A percentile compares a stretch with the other conserved stretches of the same genome.
Evolutionary conservation across 2,329 filamentous ascomycete genomes (phyloP).

Genomic region (Cercospora janseana): DNA sequence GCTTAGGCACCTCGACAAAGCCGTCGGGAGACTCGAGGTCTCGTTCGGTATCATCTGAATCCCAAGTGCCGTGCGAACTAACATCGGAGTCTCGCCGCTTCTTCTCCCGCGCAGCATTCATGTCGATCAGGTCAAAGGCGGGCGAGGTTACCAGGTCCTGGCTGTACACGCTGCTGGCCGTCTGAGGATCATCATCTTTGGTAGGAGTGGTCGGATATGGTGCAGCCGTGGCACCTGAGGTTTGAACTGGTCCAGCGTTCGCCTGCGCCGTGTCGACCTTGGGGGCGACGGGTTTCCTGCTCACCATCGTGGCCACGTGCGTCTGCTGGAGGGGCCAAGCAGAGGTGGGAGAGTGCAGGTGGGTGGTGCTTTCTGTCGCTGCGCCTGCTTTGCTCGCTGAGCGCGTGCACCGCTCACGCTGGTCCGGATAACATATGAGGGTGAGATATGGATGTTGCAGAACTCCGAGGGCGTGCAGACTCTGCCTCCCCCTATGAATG

Average conservation of each 20-base stretch:
- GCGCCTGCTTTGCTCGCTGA: not conserved
- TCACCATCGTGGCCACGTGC: slow-evolving; percentile 46
- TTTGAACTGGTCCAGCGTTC: slow-evolving; percentile 23
- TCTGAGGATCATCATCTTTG: slow-evolving; percentile 31
- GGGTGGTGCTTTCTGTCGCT: not conserved
- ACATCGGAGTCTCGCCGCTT: slow-evolving; percentile 38
- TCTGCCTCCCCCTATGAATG: too few relatives aligned
- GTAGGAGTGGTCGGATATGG: slow-evolving; percentile 48
- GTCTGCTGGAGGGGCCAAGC: not conserved
- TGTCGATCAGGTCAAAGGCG: slow-evolving; percentile 43
- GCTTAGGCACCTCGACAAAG: slow-evolving; percentile 32
- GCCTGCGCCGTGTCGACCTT: slow-evolving; percentile 43
- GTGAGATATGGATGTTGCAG: too few relatives aligned
- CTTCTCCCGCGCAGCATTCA: slow-evolving; percentile 31
- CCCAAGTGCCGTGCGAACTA: slow-evolving; percentile 39
- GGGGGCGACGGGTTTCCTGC: slow-evolving; percentile 42
- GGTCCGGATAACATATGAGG: slow-evolving; percentile 7
- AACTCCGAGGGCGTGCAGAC: too few relatives aligned
- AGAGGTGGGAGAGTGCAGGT: not conserved
- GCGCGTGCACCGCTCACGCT: slow-evolving; percentile 2
- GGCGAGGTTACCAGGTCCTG: slow-evolving; percentile 39
- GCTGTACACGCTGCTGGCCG: slow-evolving; percentile 35
- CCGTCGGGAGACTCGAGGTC: slow-evolving; percentile 22
- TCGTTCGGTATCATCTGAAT: slow-evolving; percentile 29
- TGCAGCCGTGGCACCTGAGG: slow-evolving; percentile 39